Evolutionary conservation across 306 rosid species (phyloP).

Genomic region (Lablab purpureus): DNA sequence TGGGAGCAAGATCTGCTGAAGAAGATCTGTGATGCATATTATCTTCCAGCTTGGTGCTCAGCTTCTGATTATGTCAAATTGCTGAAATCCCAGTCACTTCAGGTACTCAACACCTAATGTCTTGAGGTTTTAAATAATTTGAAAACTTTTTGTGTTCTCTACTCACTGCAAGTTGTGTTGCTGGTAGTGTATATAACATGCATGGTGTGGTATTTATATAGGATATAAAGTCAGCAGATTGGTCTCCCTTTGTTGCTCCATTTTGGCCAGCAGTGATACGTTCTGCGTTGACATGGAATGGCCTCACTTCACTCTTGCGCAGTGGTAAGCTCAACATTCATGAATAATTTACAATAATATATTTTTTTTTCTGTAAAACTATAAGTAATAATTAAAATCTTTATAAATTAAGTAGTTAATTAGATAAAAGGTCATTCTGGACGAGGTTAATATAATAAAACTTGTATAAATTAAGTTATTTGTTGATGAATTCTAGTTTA

Average conservation of each 20-base stretch:
- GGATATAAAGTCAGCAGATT: conserved; percentile 85
- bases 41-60: conserved; percentile 98
- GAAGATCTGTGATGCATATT: conserved; percentile 77
- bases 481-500: too few species aligned
- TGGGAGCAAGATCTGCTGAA: conserved; percentile 78
- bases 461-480: too few species aligned
- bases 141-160: background rate
- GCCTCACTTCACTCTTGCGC: conserved; percentile 72
- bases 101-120: conserved; percentile 47
- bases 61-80: conserved; percentile 76
- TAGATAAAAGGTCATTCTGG: too few species aligned
- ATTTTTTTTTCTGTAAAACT: too few species aligned
- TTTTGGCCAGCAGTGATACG: conserved; percentile 98
- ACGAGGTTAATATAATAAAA: too few species aligned
- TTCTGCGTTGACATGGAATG: conserved; percentile 84
- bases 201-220: conserved; percentile 39
- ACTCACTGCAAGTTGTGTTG: too few species aligned
- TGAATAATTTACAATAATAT: too few species aligned
- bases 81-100: conserved; percentile 63
- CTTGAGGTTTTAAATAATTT: background rate
- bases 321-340: conserved; percentile 55
- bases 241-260: conserved; percentile 86
- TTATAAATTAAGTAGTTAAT: too few species aligned
- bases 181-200: background rate
- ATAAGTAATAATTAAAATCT: too few species aligned